Evolutionary conservation across 2,329 filamentous ascomycete genomes (phyloP).

Genomic region (Fusarium phyllophilum): DNA sequence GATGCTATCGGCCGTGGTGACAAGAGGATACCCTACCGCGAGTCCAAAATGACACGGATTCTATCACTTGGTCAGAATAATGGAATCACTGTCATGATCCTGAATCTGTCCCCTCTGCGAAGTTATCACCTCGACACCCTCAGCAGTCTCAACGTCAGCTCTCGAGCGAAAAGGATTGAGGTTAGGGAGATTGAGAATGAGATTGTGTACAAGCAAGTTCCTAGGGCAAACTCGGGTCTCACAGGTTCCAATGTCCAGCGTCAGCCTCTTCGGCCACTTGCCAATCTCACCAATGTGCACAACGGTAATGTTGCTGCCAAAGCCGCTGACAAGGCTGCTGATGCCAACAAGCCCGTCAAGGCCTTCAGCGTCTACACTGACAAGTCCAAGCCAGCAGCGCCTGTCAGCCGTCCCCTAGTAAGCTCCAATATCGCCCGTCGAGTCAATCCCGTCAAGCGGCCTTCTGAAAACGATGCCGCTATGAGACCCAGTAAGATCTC

Average conservation of each 20-base stretch:
- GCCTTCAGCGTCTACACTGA: constrained; percentile 90
- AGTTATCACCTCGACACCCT: constrained; percentile 94
- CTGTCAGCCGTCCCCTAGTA: constrained; percentile 47
- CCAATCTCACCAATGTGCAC: constrained; percentile 79
- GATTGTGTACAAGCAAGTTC: constrained; percentile 82
- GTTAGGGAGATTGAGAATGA: constrained; percentile 96
- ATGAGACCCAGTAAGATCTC: constrained; percentile 61
- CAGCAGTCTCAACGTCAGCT: constrained; percentile 94
- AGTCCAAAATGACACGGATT: constrained; percentile 97
- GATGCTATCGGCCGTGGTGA: constrained; percentile 86
- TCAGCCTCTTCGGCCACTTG: constrained; percentile 82
- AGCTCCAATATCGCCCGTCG: constrained; percentile 50
- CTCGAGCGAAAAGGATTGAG: constrained; percentile 94
- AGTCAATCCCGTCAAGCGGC: constrained; percentile 54
- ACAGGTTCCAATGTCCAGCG: constrained; percentile 60
- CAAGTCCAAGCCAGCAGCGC: constrained; percentile 62
- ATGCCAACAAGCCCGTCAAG: constrained; percentile 76
- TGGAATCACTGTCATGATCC: constrained; percentile 94
- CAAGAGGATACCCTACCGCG: constrained; percentile 87
- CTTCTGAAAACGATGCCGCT: constrained; percentile 53
- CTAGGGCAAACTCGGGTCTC: constrained; percentile 60
- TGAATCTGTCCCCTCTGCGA: constrained; percentile 90
- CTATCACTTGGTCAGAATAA: constrained; percentile 93
- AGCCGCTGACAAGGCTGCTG: constrained; percentile 53
- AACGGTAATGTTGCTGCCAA: constrained; percentile 62